Evolutionary conservation across 2,329 filamentous ascomycete species (phyloP), one percentile per base, ranked within the genome.

Genomic region (Phaeosphaeria sp.): DNA sequence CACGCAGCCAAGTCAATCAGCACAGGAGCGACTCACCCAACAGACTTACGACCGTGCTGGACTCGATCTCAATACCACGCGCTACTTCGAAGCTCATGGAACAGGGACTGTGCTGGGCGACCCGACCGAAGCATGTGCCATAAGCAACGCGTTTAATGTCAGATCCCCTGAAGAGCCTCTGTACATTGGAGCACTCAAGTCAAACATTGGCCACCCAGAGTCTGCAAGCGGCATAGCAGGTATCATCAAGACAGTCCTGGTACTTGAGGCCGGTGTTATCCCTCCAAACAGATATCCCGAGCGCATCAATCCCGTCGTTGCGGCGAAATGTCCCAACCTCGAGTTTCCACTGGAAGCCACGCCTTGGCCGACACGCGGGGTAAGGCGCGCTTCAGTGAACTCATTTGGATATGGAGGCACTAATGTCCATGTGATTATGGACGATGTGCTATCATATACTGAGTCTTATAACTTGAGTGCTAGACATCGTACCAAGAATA

Each of bases 51-150:
- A 60, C 20, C 66, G 65, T 20, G 74, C 75, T 5, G 74, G 74
- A 6, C 69, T 80, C 6, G 70, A 76, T 56, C 58, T 67, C 5
- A 54, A 59, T 15, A 23, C 52, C 2, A 65, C 70, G 76, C 27
- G 59, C 7, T 69, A 63, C n/a, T 63, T 69, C 20, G 66, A 72
- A 44, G 60, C 64, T 1, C 66, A 67, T 25, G 65, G 65, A 6
- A 88, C 85, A 0, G 86, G 86, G 2, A 88, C 86, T 0, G 78
- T 81, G 30, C 83, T 82, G 2, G 65, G 67, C 13, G 71, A 74
- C 46, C 65, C 71, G 1, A 65, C 63, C 5, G 71, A 73, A 50
- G 60, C 58, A 6, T 54, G 52, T 4, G 65, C 63, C 9, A 59
- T 71, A 10, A 56, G 55, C 11, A 46, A 51, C 15, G 54, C 50